Evolutionary conservation across 2,329 filamentous ascomycete species (phyloP).

Genomic region (Colletotrichum simmondsii): DNA sequence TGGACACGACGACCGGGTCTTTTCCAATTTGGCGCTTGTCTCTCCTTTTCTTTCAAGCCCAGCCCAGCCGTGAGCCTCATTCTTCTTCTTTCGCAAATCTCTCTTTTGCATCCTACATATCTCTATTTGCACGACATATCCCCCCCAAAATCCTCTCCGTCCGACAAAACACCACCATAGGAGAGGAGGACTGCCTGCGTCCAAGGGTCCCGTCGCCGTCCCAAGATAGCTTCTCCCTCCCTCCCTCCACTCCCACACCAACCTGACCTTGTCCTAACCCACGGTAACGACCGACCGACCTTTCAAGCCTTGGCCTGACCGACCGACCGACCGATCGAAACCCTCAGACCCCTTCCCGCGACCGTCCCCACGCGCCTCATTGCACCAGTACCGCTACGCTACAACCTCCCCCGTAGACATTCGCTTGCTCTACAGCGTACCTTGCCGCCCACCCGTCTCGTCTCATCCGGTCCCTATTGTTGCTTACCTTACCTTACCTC

Average conservation of each 20-base stretch:
- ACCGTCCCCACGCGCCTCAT: background rate
- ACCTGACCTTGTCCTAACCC: background rate
- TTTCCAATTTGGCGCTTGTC: background rate
- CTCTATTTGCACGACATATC: background rate
- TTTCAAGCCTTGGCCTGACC: background rate
- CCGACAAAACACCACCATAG: background rate
- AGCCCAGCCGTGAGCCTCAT: background rate
- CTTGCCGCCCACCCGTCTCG: background rate
- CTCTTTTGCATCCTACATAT: background rate
- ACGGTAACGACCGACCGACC: background rate
- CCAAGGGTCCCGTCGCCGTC: background rate
- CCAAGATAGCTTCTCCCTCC: background rate
- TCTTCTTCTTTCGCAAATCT: background rate
- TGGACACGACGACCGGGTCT: background rate
- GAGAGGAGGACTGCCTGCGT: background rate
- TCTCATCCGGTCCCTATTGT: background rate
- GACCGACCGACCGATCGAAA: slow-evolving; percentile 6
- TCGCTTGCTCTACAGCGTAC: slow-evolving; percentile 29
- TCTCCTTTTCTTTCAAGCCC: slow-evolving; percentile 17
- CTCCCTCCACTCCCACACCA: background rate
- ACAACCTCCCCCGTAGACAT: slow-evolving; percentile 17
- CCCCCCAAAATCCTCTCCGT: background rate
- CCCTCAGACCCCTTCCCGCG: slow-evolving; percentile 22
- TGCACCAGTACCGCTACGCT: background rate
- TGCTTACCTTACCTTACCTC: slow-evolving; percentile 1